Base-by-base conservation (phyloP, 208 protist species). In the Strigomonas culicis region DNA sequence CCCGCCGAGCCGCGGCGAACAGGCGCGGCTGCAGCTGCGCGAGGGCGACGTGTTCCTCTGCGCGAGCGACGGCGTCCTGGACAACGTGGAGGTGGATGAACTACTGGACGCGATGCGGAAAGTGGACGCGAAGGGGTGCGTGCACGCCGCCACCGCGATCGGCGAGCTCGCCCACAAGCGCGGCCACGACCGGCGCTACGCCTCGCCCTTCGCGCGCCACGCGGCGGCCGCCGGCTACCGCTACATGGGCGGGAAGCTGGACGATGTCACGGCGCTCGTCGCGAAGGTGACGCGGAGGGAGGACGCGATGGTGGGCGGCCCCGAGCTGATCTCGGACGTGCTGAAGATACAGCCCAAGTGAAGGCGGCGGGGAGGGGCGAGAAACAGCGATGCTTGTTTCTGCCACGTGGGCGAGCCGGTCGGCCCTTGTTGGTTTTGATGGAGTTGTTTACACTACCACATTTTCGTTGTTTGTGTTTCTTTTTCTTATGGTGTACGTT, bases 261-360 rank as follows among this genome's bases (percentile, higher is more conserved):
- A 95, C 62, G 90, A 95, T 63, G 83, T 95, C 21, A 95, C 90
- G 0, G 78, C 82, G 51, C 62, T 95, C 13, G 81, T 93, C 15
- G 84, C 90, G n/a, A 66, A 80, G 49, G 80, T 95, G n/a, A 87
- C 75, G 2, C 39, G 34, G 34, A 39, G 10, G 34, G 34, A 39
- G 34, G 34, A 39, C 34, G 34, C 34, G 34, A 39, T 39, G 34
- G 34, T 39, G 34, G 34, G 34, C 34, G 34, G 34, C 7, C 34
- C 34, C 7, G 34, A 39, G 34, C 34, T 39, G 7, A 39, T 39
- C 10, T 39, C 34, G 7, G 34, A 39, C 34, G 4, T 39, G 34
- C 34, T 39, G 34, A 39, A 39, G 34, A 39, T 39, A 4, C 34
- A 39, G 10, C 34, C 34, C 34, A 39, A 39, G 10, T 39, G 10